Evolutionary conservation across 2,329 filamentous ascomycete species (phyloP).

Genomic region (Penicillium sumatraense): DNA sequence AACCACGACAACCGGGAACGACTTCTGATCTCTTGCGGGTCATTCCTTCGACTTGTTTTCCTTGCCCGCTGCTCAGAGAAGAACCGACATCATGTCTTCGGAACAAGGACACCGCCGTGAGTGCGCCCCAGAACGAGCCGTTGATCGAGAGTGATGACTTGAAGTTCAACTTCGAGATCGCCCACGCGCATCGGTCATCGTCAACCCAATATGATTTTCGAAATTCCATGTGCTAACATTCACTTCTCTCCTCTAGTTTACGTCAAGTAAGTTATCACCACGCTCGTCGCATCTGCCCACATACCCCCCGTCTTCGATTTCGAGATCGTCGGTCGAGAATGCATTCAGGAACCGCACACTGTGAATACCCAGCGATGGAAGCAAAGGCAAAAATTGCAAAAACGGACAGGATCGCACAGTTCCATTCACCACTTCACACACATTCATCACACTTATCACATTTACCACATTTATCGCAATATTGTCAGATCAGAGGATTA

Average conservation of each 20-base stretch:
- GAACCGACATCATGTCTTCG: constrained; percentile 78
- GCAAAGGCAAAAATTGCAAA: constrained; percentile 12
- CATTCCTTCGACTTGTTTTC: constrained; percentile 48
- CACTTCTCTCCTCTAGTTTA: constrained; percentile 66
- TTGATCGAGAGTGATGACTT: no score
- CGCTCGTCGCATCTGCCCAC: constrained; percentile 24
- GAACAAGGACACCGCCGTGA: constrained; percentile 88
- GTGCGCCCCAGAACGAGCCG: no score
- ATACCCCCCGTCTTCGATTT: constrained; percentile 8
- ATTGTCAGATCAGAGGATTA: constrained; percentile 35
- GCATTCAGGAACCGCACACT: constrained; percentile 12
- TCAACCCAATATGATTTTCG: constrained; percentile 4
- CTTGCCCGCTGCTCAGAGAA: constrained; percentile 48
- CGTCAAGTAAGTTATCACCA: constrained; percentile 74
- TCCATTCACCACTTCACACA: constrained; percentile 1
- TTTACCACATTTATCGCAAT: not conserved
- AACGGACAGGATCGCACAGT: constrained; percentile 4
- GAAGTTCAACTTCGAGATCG: constrained; percentile 12
- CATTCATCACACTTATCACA: not conserved
- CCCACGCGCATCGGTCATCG: constrained; percentile 14
- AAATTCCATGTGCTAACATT: constrained; percentile 35
- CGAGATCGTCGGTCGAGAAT: constrained; percentile 20
- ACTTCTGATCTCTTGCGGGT: constrained; percentile 43
- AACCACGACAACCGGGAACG: constrained; percentile 48
- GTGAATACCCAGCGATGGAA: constrained; percentile 12